phyloP scores from a whole-genome alignment of 1,284 basidiomycete species.

The Rhodotorula sp. region DNA sequence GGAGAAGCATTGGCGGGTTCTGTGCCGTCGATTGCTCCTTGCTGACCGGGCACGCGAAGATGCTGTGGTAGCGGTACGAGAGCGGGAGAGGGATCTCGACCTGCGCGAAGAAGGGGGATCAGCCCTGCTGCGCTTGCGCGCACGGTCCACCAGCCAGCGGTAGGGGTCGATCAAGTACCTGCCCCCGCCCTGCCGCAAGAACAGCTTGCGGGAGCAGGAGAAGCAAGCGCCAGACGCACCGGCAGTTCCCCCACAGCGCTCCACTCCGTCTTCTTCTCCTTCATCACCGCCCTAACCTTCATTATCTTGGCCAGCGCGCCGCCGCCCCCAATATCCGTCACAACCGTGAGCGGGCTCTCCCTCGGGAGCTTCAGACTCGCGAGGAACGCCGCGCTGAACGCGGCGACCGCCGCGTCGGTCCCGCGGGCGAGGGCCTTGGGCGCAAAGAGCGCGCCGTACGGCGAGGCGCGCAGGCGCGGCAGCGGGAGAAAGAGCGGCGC shows the following conservation, averaged over 20 bases:
- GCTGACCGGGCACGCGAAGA: slow-evolving; percentile 96
- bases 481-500: slow-evolving; percentile 72
- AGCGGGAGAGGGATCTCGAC: slow-evolving; percentile 85
- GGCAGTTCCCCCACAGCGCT: slow-evolving; percentile 53
- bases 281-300: slow-evolving; percentile 53
- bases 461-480: slow-evolving; percentile 60
- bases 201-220: no score
- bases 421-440: neutral
- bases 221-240: slow-evolving; percentile 38
- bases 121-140: no score
- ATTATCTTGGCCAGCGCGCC: slow-evolving; percentile 52
- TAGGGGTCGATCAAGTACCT: no score
- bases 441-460: neutral
- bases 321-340: slow-evolving; percentile 52
- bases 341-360: slow-evolving; percentile 50
- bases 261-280: slow-evolving; percentile 54
- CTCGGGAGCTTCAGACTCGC: slow-evolving; percentile 26
- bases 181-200: no score
- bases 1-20: slow-evolving; percentile 98
- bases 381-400: slow-evolving; percentile 40
- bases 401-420: neutral
- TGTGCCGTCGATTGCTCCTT: slow-evolving; percentile 83
- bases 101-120: slow-evolving; percentile 60
- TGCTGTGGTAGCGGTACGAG: slow-evolving; percentile 85
- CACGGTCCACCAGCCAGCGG: no score